Conservation (phyloP, 1,284 basidiomycete species). For the Abortiporus biennis region DNA sequence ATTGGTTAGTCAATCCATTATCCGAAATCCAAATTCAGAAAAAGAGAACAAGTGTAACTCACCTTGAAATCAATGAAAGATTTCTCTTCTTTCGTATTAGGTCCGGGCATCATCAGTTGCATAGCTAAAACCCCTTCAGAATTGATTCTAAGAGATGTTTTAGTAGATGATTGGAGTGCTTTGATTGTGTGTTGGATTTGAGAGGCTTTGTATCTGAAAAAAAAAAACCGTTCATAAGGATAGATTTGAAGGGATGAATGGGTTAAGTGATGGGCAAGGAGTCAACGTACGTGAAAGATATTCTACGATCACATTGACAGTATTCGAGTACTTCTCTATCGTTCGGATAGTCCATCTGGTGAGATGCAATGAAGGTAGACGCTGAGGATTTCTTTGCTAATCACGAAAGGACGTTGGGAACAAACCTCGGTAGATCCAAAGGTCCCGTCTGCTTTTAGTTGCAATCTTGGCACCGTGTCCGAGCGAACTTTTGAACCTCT, state of each 20-base stretch:
- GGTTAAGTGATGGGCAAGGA: background rate
- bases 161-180: constrained; percentile 75
- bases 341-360: constrained; percentile 89
- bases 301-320: constrained; percentile 67
- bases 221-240: background rate
- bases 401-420: constrained; percentile 1
- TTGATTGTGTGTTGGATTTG: constrained; percentile 67
- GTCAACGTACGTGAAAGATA: constrained; percentile 66
- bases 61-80: constrained; percentile 78
- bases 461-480: constrained; percentile 57
- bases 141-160: constrained; percentile 84
- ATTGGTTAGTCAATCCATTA: constrained; percentile 3
- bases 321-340: constrained; percentile 85
- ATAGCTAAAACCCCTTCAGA: constrained; percentile 74
- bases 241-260: background rate
- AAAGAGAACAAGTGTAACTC: constrained; percentile 25
- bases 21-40: too few relatives aligned
- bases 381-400: background rate
- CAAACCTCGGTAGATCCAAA: constrained; percentile 80
- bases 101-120: constrained; percentile 81
- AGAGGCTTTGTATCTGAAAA: constrained; percentile 67
- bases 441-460: constrained; percentile 72
- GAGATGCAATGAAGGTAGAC: background rate
- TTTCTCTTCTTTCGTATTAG: constrained; percentile 37
- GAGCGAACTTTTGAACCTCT: constrained; percentile 23